A percentile compares a stretch with the other conserved stretches of the same genome.
These are phyloP conservation scores for Heritiera littoralis DNA, from an alignment of 345 rosid species.

Conservation along the genomic window DNA sequence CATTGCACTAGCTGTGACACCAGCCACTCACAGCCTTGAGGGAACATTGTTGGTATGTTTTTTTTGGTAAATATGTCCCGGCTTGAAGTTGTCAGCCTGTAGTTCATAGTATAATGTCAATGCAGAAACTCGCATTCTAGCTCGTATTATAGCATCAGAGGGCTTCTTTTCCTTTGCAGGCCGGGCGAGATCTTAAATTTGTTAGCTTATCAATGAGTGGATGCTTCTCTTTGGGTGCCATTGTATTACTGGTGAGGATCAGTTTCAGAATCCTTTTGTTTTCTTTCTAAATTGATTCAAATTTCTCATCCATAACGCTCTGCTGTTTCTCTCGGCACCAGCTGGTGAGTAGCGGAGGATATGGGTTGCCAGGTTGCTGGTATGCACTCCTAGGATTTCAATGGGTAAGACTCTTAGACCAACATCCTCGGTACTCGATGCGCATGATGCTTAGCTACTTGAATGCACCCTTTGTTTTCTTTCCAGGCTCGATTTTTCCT, in stretches of 20 bases:
- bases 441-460: too few relatives aligned
- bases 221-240: conserved; percentile 50
- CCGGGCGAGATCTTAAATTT: conserved; percentile 59
- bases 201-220: conserved; percentile 54
- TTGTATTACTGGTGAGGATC: conserved; percentile 46
- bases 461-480: too few relatives aligned
- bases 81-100: too few relatives aligned
- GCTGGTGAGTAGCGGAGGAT: conserved; percentile 47
- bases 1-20: conserved; percentile 61
- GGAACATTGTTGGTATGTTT: conserved; percentile 71
- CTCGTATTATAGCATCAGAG: neutral
- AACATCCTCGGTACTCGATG: too few relatives aligned
- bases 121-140: neutral
- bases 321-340: conserved; percentile 20
- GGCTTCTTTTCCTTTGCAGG: conserved; percentile 35
- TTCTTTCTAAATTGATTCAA: too few relatives aligned
- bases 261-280: neutral
- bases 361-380: conserved; percentile 62
- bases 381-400: conserved; percentile 56
- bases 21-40: conserved; percentile 72
- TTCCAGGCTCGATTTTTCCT: conserved; percentile 57
- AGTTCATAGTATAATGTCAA: too few relatives aligned
- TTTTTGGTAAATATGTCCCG: too few relatives aligned
- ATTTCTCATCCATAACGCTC: too few relatives aligned
- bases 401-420: conserved; percentile 43